Base-by-base conservation (phyloP, 768 basidiomycete species). In the Agaricus blazei region DNA sequence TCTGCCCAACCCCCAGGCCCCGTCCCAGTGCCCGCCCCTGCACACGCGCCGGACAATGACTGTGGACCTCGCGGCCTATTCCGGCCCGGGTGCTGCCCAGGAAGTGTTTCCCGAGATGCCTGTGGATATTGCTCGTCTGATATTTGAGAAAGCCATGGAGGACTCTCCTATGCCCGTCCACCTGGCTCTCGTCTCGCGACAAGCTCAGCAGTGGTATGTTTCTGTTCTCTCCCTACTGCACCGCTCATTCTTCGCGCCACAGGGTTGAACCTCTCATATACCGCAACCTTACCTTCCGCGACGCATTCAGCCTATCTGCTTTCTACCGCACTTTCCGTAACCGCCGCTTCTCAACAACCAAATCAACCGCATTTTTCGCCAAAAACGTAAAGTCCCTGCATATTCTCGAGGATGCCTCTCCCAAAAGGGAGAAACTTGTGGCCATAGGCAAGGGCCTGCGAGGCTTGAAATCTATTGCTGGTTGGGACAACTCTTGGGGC, bases 251-350 rank as follows among this genome's bases (percentile, higher is more conserved):
- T 28, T 12, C 12, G 19, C 9, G 9, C 31, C 7, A 11, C 34
- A 55, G 54, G 54, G 54, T 55, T 48, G 54, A 55, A 48, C 54
- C 54, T 26, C 29, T 48, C 7, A 42, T 55, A 1, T 55, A 55
- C 27, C 40, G 54, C 27, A 38, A 55, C 23, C 29, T 55, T 4
- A 24, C 47, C 23, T 55, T 55, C 40, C n/a, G 12, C 9, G 11
- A 12, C 11, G 3, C 37, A 3, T 24, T n/a, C 4, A 28, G 15
- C 11, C 42, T 55, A 12, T 40, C 8, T n/a, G 40, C 42, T 40
- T 55, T 55, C 27, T 55, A 55, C 29, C 54, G 54, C 40, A 55
- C 54, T 11, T 48, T 55, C 19, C 28, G 48, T 14, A 34, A 48
- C 12, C 54, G 54, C 9, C 54, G 48, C 4, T 41, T 34, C 27